Conservation (phyloP, 345 rosid genomes). For the Eucalyptus regnans region DNA sequence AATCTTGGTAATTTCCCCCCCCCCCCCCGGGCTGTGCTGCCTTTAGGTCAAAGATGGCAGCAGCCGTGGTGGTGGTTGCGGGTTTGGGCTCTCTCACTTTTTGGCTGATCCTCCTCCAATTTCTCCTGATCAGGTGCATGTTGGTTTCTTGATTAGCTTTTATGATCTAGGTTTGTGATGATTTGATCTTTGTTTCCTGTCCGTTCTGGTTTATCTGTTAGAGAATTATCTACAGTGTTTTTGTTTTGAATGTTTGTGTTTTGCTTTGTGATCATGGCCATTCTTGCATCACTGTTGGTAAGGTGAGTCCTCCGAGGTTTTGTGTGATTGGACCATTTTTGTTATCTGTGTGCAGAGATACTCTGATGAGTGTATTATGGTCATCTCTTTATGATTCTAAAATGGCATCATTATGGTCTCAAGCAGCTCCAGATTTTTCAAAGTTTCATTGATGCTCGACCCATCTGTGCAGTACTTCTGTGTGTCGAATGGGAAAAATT, state of each 20-base stretch:
- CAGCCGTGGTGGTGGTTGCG: neutral
- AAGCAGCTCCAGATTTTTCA: neutral
- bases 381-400: neutral
- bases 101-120: conserved; percentile 55
- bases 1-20: neutral
- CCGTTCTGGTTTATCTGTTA: neutral
- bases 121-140: conserved; percentile 59
- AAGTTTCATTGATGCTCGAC: neutral
- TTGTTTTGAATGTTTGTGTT: neutral
- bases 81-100: conserved; percentile 43
- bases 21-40: neutral
- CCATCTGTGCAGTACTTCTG: neutral
- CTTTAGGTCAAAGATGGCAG: conserved; percentile 29
- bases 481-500: neutral
- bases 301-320: neutral
- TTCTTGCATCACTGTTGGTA: neutral
- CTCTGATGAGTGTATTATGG: neutral
- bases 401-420: neutral
- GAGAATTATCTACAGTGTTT: neutral
- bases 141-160: neutral
- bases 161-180: neutral
- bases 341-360: neutral
- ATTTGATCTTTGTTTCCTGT: neutral
- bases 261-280: neutral
- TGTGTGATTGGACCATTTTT: neutral